phyloP scores from a whole-genome alignment of 148 eudicot genomes.

The Cornus controversa region DNA sequence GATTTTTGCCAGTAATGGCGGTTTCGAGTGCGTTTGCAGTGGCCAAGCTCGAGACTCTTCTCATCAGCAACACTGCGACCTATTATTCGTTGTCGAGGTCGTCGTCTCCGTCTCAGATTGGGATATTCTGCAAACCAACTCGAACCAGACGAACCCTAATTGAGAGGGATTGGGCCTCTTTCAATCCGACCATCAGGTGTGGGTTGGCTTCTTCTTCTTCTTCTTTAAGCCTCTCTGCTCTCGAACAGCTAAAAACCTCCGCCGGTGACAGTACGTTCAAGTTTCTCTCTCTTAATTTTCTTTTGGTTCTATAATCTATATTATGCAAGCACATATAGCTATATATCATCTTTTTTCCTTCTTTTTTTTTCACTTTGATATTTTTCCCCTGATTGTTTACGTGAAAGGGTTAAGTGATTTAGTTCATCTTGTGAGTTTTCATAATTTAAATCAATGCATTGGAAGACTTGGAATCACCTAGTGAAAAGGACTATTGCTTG shows the following conservation, averaged over 20 bases:
- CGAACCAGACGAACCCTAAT: constrained; percentile 12
- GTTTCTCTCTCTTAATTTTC: constrained; percentile 4
- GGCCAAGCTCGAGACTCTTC: constrained; percentile 57
- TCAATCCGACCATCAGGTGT: constrained; percentile 24
- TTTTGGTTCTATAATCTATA: too few species aligned
- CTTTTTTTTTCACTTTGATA: too few species aligned
- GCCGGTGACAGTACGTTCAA: constrained; percentile 44
- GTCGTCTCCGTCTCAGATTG: constrained; percentile 29
- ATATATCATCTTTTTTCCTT: too few species aligned
- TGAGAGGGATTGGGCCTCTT: constrained; percentile 14
- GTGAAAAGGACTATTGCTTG: neutral
- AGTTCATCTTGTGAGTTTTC: constrained; percentile 36
- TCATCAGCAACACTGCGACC: constrained; percentile 31
- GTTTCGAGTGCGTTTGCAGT: constrained; percentile 63
- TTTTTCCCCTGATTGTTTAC: too few species aligned
- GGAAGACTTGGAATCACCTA: neutral
- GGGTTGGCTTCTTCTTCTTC: constrained; percentile 31
- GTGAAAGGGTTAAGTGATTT: neutral
- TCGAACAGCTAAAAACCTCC: constrained; percentile 53
- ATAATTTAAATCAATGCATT: constrained; percentile 1
- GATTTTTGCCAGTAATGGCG: constrained; percentile 41
- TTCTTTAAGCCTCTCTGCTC: constrained; percentile 47
- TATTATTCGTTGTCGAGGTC: constrained; percentile 18
- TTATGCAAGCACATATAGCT: too few species aligned
- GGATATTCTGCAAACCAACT: constrained; percentile 26